Base-by-base conservation (phyloP, 352 stramenopile species). In the Bremia lactucae region DNA sequence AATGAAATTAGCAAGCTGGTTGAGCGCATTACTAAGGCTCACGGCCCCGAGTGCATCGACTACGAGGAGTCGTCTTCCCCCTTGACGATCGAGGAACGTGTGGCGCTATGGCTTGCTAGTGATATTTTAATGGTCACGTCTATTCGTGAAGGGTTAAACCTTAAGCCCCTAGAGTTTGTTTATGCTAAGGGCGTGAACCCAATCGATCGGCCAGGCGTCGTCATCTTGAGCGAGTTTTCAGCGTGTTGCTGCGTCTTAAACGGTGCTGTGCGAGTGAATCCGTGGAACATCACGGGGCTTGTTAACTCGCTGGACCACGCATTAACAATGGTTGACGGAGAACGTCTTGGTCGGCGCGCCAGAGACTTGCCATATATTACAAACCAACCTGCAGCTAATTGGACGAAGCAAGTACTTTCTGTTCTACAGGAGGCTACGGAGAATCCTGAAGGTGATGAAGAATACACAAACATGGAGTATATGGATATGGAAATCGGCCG, bases 321-420 rank as follows among this genome's bases (percentile, higher is more conserved):
- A 2, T 62, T 97, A 21, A 95, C 71, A 2, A 97, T 97, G 92
- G 74, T 68, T 21, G 58, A 85, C 16, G 72, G 91, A 46, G 91
- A 98, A 52, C 79, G 81, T 6, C 46, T 83, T 50, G 87, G 83
- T 4, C 87, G 94, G 19, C 87, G 89, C 15, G 94, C 87, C 26
- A 83, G 94, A 25, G 95, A 98, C 57, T 78, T 98, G 50, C 86
- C 94, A 34, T 98, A 98, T 70, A 97, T 98, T 21, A 96, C 84
- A 0, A 90, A 72, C 39, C 73, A 94, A 31, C 82, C 76, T 3
- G 95, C 93, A 4, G 80, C 89, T 5, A 86, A 95, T 47, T 99
- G 96, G 96, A 97, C 95, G 1, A 88, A 92, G 42, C 94, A 97
- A 62, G 93, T 99, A 6, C 62, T 98, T 2, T 75, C 63, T 5